Evolutionary conservation across 192 early-diverging fungal genomes (phyloP).

Genomic region (Backusella morwellensis): DNA sequence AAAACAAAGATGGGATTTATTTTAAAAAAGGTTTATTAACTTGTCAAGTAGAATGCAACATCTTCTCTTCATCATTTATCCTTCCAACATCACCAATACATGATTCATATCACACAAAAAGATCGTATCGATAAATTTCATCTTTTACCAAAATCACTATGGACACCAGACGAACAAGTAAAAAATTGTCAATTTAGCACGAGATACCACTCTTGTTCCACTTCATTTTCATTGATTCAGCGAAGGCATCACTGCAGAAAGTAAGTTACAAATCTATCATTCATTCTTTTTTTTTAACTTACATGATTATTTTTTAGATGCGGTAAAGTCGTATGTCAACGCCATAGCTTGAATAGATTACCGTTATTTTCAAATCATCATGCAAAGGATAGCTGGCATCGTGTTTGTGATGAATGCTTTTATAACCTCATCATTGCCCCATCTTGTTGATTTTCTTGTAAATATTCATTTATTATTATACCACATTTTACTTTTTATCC

Average conservation of each 20-base stretch:
- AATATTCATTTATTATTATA: no score
- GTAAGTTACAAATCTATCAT: not conserved
- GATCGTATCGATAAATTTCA: constrained; percentile 9
- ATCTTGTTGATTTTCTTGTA: no score
- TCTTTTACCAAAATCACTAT: constrained; percentile 12
- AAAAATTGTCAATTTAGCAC: constrained; percentile 26
- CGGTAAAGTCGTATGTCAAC: constrained; percentile 21
- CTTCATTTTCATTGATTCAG: constrained; percentile 21
- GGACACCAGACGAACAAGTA: constrained; percentile 21
- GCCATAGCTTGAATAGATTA: constrained; percentile 21
- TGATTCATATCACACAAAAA: constrained; percentile 11
- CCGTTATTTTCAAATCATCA: constrained; percentile 17
- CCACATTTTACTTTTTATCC: no score
- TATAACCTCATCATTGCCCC: not conserved
- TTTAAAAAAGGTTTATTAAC: no score
- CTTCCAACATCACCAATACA: constrained; percentile 18
- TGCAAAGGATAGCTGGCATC: constrained; percentile 6
- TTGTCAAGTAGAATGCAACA: not conserved
- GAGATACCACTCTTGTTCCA: not conserved
- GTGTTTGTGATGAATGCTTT: constrained; percentile 25
- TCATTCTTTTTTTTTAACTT: not conserved
- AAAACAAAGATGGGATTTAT: not conserved
- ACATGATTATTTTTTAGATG: not conserved
- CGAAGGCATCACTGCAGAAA: constrained; percentile 29
- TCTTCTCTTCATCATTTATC: not conserved